A percentile compares a stretch with the other conserved stretches of the same genome.
phyloP scores from a whole-genome alignment of 768 basidiomycete species.

The Polyporus arcularius region DNA sequence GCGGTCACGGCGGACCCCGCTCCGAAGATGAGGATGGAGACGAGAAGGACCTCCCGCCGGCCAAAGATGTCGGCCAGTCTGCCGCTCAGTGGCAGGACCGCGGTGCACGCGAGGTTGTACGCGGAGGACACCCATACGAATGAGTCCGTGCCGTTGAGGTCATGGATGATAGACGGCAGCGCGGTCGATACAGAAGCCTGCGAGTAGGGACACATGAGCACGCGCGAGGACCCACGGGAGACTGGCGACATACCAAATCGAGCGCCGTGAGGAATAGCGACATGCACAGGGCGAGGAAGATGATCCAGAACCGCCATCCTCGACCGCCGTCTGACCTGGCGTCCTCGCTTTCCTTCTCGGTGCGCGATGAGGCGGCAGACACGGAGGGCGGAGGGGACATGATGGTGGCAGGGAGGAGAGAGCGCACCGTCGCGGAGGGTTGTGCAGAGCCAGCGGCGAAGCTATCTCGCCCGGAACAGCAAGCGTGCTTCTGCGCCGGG shows the following conservation, averaged over 20 bases:
- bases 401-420: neutral
- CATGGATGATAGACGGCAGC: slow-evolving; percentile 20
- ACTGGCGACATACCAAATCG: slow-evolving; percentile 12
- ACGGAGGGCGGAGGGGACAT: neutral
- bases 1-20: slow-evolving; percentile 42
- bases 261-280: slow-evolving; percentile 23
- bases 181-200: slow-evolving; percentile 26
- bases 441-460: no score
- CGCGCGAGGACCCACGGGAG: neutral
- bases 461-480: no score
- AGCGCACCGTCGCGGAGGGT: no score
- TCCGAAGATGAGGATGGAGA: slow-evolving; percentile 35
- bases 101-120: slow-evolving; percentile 38
- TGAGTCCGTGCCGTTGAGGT: slow-evolving; percentile 28
- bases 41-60: slow-evolving; percentile 33
- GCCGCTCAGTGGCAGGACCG: slow-evolving; percentile 37
- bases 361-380: neutral
- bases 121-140: slow-evolving; percentile 31
- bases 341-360: neutral
- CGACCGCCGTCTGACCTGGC: neutral
- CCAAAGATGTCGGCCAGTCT: slow-evolving; percentile 38
- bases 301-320: slow-evolving; percentile 16
- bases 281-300: slow-evolving; percentile 18
- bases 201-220: neutral
- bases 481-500: no score